Conservation (phyloP, 495 filamentous ascomycete species). For the Penicillium canescens region DNA sequence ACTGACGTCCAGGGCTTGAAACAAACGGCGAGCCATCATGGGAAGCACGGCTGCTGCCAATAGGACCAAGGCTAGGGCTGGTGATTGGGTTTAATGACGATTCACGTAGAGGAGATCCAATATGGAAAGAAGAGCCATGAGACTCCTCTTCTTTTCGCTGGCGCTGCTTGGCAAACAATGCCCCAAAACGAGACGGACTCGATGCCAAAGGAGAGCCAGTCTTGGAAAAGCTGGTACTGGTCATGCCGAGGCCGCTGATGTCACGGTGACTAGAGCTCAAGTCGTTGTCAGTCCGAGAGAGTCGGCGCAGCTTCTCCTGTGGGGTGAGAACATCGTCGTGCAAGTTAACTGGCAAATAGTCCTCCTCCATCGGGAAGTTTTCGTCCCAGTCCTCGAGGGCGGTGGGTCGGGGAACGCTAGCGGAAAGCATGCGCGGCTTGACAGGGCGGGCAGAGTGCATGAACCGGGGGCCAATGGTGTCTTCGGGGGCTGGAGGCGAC, state of each 20-base stretch:
- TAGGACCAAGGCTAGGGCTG: slow-evolving; percentile 66
- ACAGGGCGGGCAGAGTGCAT: slow-evolving; percentile 84
- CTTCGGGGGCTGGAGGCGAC: slow-evolving; percentile 61
- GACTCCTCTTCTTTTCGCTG: slow-evolving; percentile 74
- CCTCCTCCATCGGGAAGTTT: slow-evolving; percentile 89
- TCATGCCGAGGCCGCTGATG: slow-evolving; percentile 61
- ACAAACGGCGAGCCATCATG: slow-evolving; percentile 65
- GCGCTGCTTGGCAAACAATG: slow-evolving; percentile 74
- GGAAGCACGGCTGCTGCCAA: slow-evolving; percentile 47
- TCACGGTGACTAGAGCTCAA: slow-evolving; percentile 59
- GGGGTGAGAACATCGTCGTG: slow-evolving; percentile 93
- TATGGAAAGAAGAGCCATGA: slow-evolving; percentile 70
- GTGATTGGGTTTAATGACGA: slow-evolving; percentile 59
- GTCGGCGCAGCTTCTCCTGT: slow-evolving; percentile 80
- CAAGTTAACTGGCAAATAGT: slow-evolving; percentile 82
- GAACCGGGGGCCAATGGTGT: slow-evolving; percentile 60
- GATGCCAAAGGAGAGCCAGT: slow-evolving; percentile 78
- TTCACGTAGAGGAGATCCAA: slow-evolving; percentile 92
- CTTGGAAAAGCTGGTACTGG: slow-evolving; percentile 63
- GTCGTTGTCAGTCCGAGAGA: slow-evolving; percentile 72
- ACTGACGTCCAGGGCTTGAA: slow-evolving; percentile 65
- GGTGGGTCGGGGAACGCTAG: slow-evolving; percentile 69
- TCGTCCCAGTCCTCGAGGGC: slow-evolving; percentile 76
- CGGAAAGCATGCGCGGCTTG: slow-evolving; percentile 69
- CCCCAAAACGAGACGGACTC: slow-evolving; percentile 84